A percentile compares a stretch with the other conserved stretches of the same genome.
Conservation (phyloP, 1,284 basidiomycete genomes). For the Ceratobasidium papillatum region DNA sequence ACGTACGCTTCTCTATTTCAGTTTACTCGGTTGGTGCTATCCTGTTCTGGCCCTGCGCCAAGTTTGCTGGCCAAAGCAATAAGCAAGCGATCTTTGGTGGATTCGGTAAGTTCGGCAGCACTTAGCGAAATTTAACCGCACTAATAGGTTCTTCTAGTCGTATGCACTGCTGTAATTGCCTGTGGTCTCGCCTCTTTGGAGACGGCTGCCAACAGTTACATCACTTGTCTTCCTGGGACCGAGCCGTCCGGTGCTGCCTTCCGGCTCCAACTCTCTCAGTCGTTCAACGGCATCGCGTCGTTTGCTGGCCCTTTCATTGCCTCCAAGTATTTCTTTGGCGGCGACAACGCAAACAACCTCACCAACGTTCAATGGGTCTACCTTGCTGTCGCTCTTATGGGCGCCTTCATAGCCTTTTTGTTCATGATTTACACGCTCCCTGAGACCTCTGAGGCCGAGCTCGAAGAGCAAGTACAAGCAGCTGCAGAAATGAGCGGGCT, state of each 20-base stretch:
- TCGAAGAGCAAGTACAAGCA: constrained; percentile 51
- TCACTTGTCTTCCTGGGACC: constrained; percentile 63
- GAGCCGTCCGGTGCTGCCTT: constrained; percentile 75
- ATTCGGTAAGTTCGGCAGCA: constrained; percentile 70
- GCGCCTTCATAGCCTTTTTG: constrained; percentile 52
- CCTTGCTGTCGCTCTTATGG: constrained; percentile 55
- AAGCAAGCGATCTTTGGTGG: constrained; percentile 65
- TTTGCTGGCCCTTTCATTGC: constrained; percentile 85
- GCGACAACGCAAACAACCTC: constrained; percentile 52
- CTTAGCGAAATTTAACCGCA: neutral
- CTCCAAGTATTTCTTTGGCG: constrained; percentile 61
- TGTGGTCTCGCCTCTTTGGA: constrained; percentile 76
- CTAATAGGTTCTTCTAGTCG: constrained; percentile 33
- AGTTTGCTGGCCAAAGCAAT: constrained; percentile 58
- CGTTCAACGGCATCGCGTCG: constrained; percentile 81
- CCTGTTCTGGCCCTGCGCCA: constrained; percentile 84
- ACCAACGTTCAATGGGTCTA: constrained; percentile 60
- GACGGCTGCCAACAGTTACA: constrained; percentile 83
- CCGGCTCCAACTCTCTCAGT: constrained; percentile 82
- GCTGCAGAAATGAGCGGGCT: constrained; percentile 47
- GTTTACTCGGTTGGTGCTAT: constrained; percentile 61
- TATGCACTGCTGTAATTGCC: constrained; percentile 55
- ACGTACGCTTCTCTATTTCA: constrained; percentile 81
- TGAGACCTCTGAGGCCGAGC: constrained; percentile 57
- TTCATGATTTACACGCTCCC: constrained; percentile 62